These are phyloP conservation scores for Leishmania braziliensis DNA, from an alignment of 208 protist genomes.

Conservation along the genomic window DNA sequence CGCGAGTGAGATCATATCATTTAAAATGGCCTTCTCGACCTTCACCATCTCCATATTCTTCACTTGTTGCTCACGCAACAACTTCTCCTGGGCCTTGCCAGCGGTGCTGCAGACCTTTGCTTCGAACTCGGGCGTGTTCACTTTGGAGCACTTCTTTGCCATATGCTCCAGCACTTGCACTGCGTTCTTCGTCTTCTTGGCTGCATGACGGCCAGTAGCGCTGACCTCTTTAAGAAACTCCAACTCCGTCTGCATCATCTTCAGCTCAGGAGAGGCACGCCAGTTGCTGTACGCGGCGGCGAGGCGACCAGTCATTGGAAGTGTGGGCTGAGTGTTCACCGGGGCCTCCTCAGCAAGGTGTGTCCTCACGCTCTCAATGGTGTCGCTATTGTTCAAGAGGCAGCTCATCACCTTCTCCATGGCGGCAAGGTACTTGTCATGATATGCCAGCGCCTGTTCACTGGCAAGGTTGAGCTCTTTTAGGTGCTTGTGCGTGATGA, in stretches of 20 bases:
- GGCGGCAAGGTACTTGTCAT: slow-evolving; percentile 9
- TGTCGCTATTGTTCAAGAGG: slow-evolving; percentile 1
- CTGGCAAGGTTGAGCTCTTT: slow-evolving; percentile 7
- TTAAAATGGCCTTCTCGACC: neutral
- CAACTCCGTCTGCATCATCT: slow-evolving; percentile 2
- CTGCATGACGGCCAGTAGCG: neutral
- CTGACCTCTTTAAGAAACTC: slow-evolving; percentile 9
- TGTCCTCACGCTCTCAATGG: neutral
- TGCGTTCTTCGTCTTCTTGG: slow-evolving; percentile 8
- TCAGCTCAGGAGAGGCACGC: slow-evolving; percentile 2
- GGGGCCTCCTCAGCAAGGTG: neutral
- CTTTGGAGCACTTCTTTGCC: slow-evolving; percentile 11
- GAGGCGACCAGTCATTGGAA: neutral
- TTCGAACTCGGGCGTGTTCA: slow-evolving; percentile 1
- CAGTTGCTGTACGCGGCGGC: slow-evolving; percentile 8
- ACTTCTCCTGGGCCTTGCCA: neutral
- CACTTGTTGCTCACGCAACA: neutral
- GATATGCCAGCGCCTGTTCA: slow-evolving; percentile 8
- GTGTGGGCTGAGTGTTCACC: neutral
- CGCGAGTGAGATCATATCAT: slow-evolving; percentile 5
- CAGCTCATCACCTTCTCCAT: slow-evolving; percentile 15
- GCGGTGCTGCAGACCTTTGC: neutral
- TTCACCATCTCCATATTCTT: neutral
- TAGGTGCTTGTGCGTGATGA: slow-evolving; percentile 7
- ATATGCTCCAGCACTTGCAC: neutral